These are phyloP conservation scores for Zymoseptoria pseudotritici DNA, from an alignment of 2,329 filamentous ascomycete genomes.

Conservation along the genomic window DNA sequence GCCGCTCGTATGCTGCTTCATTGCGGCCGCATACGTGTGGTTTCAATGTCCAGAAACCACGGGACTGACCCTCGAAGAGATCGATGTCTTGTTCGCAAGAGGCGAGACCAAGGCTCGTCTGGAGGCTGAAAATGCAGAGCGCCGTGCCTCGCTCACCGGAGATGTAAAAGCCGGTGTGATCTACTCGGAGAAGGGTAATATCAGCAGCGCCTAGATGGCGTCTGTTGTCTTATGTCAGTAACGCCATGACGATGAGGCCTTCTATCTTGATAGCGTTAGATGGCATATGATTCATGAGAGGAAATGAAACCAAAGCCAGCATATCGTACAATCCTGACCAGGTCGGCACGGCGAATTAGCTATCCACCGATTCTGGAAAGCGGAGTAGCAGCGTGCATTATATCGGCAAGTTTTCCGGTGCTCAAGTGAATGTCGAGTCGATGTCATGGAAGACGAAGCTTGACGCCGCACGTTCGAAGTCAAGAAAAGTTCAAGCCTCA, in stretches of 20 bases:
- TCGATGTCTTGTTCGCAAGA: neutral
- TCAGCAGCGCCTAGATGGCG: neutral
- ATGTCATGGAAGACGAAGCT: too few relatives aligned
- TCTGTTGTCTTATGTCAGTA: too few relatives aligned
- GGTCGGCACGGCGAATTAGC: too few relatives aligned
- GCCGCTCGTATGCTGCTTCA: conserved; percentile 27
- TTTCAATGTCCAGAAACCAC: neutral
- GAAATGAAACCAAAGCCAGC: too few relatives aligned
- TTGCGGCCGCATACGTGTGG: neutral
- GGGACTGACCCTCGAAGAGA: neutral
- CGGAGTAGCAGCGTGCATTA: too few relatives aligned
- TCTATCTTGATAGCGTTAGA: too few relatives aligned
- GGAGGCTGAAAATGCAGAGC: neutral
- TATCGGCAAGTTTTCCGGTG: too few relatives aligned
- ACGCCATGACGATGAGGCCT: too few relatives aligned
- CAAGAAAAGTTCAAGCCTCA: neutral
- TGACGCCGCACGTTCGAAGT: too few relatives aligned
- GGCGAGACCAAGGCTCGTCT: neutral
- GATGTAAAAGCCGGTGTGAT: neutral
- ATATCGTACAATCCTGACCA: too few relatives aligned
- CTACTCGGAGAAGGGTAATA: neutral
- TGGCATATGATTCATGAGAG: too few relatives aligned
- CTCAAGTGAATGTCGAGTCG: neutral
- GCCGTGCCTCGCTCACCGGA: neutral
- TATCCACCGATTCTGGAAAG: too few relatives aligned